These are phyloP conservation scores for Rhazya stricta DNA, from an alignment of 257 asterid species.

Conservation along the genomic window DNA sequence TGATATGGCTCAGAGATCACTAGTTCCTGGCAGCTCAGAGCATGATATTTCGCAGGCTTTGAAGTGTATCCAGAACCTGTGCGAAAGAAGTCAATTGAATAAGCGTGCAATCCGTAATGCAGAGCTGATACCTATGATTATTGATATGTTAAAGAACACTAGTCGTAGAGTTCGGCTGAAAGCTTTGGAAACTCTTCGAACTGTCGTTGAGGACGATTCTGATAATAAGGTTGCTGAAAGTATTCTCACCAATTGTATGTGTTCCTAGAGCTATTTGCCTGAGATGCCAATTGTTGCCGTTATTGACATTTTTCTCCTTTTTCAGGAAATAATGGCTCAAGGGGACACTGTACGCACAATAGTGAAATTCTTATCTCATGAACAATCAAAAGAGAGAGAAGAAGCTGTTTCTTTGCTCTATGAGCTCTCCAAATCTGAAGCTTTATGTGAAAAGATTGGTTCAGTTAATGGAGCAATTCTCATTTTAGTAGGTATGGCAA, in stretches of 20 bases:
- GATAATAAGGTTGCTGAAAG: conserved; percentile 84
- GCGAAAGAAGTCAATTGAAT: conserved; percentile 55
- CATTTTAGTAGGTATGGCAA: conserved; percentile 81
- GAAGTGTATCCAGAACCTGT: conserved; percentile 60
- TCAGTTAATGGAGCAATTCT: conserved; percentile 82
- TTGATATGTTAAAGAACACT: conserved; percentile 59
- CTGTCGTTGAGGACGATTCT: conserved; percentile 74
- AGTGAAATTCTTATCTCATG: conserved; percentile 69
- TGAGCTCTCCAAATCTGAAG: conserved; percentile 81
- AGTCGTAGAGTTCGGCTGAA: conserved; percentile 67
- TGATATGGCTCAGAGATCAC: conserved; percentile 74
- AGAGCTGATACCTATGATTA: conserved; percentile 79
- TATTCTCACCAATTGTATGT: conserved; percentile 22
- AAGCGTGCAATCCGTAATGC: conserved; percentile 60
- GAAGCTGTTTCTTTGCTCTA: conserved; percentile 78
- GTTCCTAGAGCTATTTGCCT: background rate
- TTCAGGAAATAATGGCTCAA: conserved; percentile 87
- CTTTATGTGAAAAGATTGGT: conserved; percentile 77
- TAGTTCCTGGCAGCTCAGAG: conserved; percentile 52
- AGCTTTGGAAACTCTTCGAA: conserved; percentile 78
- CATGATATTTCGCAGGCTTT: conserved; percentile 59
- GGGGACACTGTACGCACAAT: conserved; percentile 84
- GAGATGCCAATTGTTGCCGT: conserved; percentile 12
- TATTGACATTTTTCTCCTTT: conserved; percentile 19
- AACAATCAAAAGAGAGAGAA: conserved; percentile 82